These are phyloP conservation scores for Phytopythium vexans DNA, from an alignment of 352 stramenopile genomes.

Conservation along the genomic window DNA sequence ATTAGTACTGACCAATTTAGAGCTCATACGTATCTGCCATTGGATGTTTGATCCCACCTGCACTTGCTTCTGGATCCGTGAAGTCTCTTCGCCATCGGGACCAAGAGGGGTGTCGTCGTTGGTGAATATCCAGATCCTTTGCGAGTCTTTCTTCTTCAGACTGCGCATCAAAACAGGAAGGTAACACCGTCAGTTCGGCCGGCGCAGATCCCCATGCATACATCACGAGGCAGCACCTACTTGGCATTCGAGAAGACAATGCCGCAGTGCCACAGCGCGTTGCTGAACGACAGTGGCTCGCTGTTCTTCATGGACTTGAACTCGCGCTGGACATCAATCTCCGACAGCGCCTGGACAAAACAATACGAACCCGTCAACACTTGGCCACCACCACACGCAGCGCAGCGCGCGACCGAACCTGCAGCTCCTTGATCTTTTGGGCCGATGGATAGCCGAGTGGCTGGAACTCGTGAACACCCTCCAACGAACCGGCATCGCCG, in stretches of 20 bases:
- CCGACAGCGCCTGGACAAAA: conserved; percentile 33
- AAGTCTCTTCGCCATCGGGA: conserved; percentile 54
- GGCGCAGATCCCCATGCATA: not conserved
- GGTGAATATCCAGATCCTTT: conserved; percentile 86
- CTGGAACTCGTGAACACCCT: conserved; percentile 78
- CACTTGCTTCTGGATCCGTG: conserved; percentile 71
- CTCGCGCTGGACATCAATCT: conserved; percentile 33
- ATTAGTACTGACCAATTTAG: not conserved
- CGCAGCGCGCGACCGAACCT: conserved; percentile 10
- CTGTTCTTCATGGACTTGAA: conserved; percentile 59
- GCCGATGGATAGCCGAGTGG: conserved; percentile 66
- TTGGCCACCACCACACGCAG: not conserved
- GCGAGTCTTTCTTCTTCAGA: conserved; percentile 83
- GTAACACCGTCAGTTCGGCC: conserved; percentile 1
- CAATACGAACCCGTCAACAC: not conserved
- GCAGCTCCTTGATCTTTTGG: conserved; percentile 72
- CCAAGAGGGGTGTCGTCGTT: conserved; percentile 61
- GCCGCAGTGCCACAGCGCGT: conserved; percentile 79
- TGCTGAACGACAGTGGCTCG: conserved; percentile 71
- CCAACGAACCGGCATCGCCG: conserved; percentile 49
- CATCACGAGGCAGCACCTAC: conserved; percentile 19
- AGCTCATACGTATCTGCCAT: not conserved
- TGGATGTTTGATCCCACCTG: conserved; percentile 25
- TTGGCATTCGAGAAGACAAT: conserved; percentile 80
- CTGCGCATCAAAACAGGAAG: conserved; percentile 17